A percentile compares a stretch with the other conserved stretches of the same genome.
Conservation (phyloP, 345 rosid genomes). For the Corymbia maculata region DNA sequence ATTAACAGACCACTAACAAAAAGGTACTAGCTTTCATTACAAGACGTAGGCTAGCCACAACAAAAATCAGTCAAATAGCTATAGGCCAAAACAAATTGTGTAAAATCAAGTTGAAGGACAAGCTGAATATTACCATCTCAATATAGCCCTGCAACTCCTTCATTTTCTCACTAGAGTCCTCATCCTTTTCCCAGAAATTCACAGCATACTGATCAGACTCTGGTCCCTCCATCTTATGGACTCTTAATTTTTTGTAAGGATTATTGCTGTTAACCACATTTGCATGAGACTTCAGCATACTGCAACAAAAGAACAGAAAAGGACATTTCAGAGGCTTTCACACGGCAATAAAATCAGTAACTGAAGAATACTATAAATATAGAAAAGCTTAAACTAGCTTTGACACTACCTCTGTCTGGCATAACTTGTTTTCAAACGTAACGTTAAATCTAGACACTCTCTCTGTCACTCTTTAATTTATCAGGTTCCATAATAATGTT, state of each 20-base stretch:
- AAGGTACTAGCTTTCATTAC: not conserved
- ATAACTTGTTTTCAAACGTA: not conserved
- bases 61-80: not conserved
- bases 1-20: not conserved
- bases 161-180: constrained; percentile 3
- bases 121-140: constrained; percentile 10
- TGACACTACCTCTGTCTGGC: not conserved
- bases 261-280: not conserved
- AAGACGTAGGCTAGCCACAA: not conserved
- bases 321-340: not conserved
- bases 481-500: not conserved
- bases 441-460: not conserved
- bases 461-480: not conserved
- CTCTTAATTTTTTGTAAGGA: not conserved
- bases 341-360: not conserved
- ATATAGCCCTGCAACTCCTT: constrained; percentile 20
- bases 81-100: not conserved
- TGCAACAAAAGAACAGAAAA: not conserved
- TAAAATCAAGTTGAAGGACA: not conserved
- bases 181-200: not conserved
- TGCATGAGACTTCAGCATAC: not conserved
- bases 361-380: not conserved
- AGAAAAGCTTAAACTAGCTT: not conserved
- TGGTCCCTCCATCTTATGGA: not conserved
- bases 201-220: not conserved